Percentiles rank a stretch among this genome's conserved stretches.
phyloP scores from a whole-genome alignment of 345 rosid genomes.

The Eucalyptus polyanthemos region DNA sequence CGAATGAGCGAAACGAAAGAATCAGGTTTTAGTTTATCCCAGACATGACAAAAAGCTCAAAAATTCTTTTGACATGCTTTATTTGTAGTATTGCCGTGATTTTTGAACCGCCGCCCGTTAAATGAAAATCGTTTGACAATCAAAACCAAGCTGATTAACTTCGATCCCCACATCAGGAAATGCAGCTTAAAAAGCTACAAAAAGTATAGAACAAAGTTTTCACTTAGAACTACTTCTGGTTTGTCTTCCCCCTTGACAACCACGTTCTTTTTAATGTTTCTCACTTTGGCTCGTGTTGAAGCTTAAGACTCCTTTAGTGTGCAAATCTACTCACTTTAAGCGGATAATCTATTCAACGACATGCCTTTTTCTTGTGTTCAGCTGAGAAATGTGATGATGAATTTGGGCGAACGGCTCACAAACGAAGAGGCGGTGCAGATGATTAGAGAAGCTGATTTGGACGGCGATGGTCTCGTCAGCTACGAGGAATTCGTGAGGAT shows the following conservation, averaged over 20 bases:
- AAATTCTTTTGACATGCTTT: neutral
- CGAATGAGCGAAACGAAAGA: neutral
- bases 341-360: neutral
- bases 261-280: neutral
- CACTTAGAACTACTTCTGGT: neutral
- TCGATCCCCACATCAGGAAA: neutral
- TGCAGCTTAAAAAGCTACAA: neutral
- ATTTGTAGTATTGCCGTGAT: neutral
- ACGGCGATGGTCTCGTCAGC: conserved; percentile 70
- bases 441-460: conserved; percentile 77
- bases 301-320: neutral
- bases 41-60: neutral
- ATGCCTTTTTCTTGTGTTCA: conserved; percentile 1
- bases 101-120: neutral
- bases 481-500: conserved; percentile 57
- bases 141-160: neutral
- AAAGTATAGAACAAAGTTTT: neutral
- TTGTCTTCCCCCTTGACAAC: neutral
- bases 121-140: neutral
- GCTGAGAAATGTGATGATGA: conserved; percentile 76
- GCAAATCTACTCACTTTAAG: neutral
- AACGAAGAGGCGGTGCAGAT: conserved; percentile 71
- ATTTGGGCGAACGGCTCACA: conserved; percentile 66
- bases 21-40: neutral
- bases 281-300: neutral